Evolutionary conservation across 2,329 filamentous ascomycete species (phyloP), one percentile per base, ranked within the genome.

Genomic region (Cryphonectria japonica): DNA sequence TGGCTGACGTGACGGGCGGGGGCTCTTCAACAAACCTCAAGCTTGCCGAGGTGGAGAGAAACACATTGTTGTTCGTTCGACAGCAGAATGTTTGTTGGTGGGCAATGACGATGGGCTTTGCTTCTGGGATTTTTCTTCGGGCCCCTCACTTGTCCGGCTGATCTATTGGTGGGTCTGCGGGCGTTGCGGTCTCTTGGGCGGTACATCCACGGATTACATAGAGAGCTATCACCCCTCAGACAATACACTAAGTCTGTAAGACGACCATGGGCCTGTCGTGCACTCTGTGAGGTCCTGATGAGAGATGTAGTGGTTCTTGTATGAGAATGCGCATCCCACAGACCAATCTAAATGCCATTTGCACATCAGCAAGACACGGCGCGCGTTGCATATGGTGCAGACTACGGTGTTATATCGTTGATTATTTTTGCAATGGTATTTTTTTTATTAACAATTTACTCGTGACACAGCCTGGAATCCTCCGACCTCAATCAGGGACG

Each of bases 71-170:
- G 70, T 69, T 70, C 64, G 60, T 69, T 68, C 66, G 72, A 62
- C 39, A 67, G 66, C 57, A 60, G 54, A 67, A 57, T 50, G 66
- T 61, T 67, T 60, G 66, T 67, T 61, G 66, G 57, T 60, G 73
- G 73, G 72, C 72, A 70, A 72, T 72, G 69, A 70, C 71, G 69
- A 70, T 72, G 73, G 71, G 71, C 37, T 54, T 64, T 57, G 34
- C 52, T 66, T 66, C 67, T 66, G 65, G 57, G 60, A 37, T 52
- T 70, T 68, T 72, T 61, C n/a, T 29, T 41, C 11, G 62, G 67
- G 62, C 66, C 64, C 70, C 63, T 62, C 54, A 62, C 69, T 67
- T 69, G 60, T 63, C 66, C 65, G 57, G 66, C 60, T 69, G 59
- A 14, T 41, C 57, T 54, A 22, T 63, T 63, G 66, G 66, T 62